These are phyloP conservation scores for Narthecium ossifragum DNA, from an alignment of 106 monocot species.

Conservation along the genomic window DNA sequence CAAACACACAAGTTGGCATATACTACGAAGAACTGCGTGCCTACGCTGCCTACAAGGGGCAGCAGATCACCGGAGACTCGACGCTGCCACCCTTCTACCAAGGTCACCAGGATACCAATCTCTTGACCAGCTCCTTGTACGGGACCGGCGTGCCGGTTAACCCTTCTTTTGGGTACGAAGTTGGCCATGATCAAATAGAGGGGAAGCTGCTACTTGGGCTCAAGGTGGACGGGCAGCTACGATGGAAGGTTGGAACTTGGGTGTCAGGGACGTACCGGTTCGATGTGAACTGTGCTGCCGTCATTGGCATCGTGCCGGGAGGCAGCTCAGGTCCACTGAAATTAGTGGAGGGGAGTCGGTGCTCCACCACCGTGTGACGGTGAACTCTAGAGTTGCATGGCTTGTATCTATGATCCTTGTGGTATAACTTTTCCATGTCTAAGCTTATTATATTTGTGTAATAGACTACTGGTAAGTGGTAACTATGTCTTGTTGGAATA, in stretches of 20 bases:
- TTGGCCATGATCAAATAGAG: slow-evolving; percentile 33
- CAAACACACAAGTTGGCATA: slow-evolving; percentile 55
- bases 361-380: slow-evolving; percentile 38
- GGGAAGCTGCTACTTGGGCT: slow-evolving; percentile 34
- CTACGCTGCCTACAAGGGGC: slow-evolving; percentile 52
- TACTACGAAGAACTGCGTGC: slow-evolving; percentile 52
- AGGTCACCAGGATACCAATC: slow-evolving; percentile 40
- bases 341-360: slow-evolving; percentile 38
- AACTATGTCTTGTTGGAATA: too few species aligned
- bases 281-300: slow-evolving; percentile 52
- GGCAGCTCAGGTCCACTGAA: slow-evolving; percentile 12
- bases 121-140: slow-evolving; percentile 40
- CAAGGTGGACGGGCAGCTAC: slow-evolving; percentile 44
- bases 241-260: slow-evolving; percentile 84
- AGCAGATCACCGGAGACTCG: slow-evolving; percentile 47
- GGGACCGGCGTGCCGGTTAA: slow-evolving; percentile 37
- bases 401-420: too few species aligned
- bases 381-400: not conserved
- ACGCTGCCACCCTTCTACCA: slow-evolving; percentile 58
- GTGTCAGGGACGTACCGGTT: slow-evolving; percentile 51
- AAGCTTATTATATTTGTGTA: too few species aligned
- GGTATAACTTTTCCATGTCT: too few species aligned
- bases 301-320: slow-evolving; percentile 17
- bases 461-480: too few species aligned
- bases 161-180: slow-evolving; percentile 35